A percentile compares a stretch with the other conserved stretches of the same genome.
Evolutionary conservation across 2,329 filamentous ascomycete species (phyloP).

Genomic region (Tolypocladium ophioglossoides): DNA sequence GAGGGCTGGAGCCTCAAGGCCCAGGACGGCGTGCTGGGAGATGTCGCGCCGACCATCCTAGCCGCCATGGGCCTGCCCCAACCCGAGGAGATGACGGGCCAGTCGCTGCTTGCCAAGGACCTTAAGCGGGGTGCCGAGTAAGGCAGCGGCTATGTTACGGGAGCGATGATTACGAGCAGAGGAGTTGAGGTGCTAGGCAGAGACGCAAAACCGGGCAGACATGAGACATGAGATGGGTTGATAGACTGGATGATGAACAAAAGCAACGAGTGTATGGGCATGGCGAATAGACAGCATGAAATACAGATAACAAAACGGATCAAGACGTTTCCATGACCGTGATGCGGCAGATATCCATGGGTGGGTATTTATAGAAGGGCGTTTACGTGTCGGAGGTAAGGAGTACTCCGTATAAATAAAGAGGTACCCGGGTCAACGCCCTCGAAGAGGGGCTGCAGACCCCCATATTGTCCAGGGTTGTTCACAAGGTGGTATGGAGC

Average conservation of each 20-base stretch:
- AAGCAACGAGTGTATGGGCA: background rate
- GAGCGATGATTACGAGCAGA: background rate
- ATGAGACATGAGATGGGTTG: background rate
- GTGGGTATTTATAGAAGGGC: no score
- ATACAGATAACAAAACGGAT: background rate
- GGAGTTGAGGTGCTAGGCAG: slow-evolving; percentile 1
- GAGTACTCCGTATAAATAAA: no score
- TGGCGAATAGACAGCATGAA: background rate
- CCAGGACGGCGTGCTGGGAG: slow-evolving; percentile 80
- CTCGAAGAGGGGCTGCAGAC: no score
- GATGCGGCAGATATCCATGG: no score
- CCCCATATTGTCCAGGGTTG: no score
- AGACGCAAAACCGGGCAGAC: background rate
- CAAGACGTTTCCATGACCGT: background rate
- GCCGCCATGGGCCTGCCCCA: slow-evolving; percentile 83
- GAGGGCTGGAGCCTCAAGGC: slow-evolving; percentile 80
- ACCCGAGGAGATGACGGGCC: slow-evolving; percentile 86
- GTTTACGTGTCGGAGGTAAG: no score
- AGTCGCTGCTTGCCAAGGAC: slow-evolving; percentile 70
- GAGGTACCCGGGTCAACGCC: no score
- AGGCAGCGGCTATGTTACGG: background rate
- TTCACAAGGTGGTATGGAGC: no score
- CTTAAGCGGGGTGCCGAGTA: slow-evolving; percentile 26
- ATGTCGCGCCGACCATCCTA: slow-evolving; percentile 91
- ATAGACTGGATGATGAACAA: background rate